Base-by-base conservation (phyloP, 441 rosid species). In the Isatis lusitanica region DNA sequence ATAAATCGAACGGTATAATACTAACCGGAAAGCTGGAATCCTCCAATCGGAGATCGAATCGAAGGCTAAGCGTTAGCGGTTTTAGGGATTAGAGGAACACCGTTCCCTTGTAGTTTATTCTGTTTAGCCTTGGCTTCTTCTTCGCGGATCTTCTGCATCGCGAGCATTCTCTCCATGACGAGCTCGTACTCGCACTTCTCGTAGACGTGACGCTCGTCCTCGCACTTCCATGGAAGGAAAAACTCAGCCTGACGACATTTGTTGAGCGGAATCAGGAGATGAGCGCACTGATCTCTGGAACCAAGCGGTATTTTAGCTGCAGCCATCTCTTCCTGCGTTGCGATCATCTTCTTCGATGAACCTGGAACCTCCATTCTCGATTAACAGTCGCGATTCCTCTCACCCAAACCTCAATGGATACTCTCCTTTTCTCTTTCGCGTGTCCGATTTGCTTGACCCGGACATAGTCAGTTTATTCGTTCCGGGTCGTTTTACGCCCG, bases 121-220 rank as follows among this genome's bases (percentile, higher is more conserved):
- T 84, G 88, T 79, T 88, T 87, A 52, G 82, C 80, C 66, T 79
- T 83, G 70, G 89, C 87, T 80, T 90, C 86, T 68, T 85, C 80
- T 46, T 86, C 87, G 36, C 93, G 96, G 84, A 95, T 95, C 91
- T 90, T 92, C 89, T 92, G 91, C 99, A 95, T 93, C 89, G 87
- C 79, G 21, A 93, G 92, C 96, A 95, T 95, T 39, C 97, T 76
- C 85, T 91, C 98, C 98, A 91, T 93, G 43, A 95, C 91, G 39
- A 95, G 95, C 85, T 93, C 98, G 88, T 93, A 93, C 61, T 85
- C 94, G 66, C 99, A 95, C 89, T 95, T 92, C 88, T 95, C 98
- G 62, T 95, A 95, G 71, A 82, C 56, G 78, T 95, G 99, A 57
- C 97, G 96, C 78, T 92, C 93, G 71, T 83, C 82, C 80, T 90